These are phyloP conservation scores for Cairneyella variabilis DNA, from an alignment of 495 filamentous ascomycete species.

Conservation along the genomic window DNA sequence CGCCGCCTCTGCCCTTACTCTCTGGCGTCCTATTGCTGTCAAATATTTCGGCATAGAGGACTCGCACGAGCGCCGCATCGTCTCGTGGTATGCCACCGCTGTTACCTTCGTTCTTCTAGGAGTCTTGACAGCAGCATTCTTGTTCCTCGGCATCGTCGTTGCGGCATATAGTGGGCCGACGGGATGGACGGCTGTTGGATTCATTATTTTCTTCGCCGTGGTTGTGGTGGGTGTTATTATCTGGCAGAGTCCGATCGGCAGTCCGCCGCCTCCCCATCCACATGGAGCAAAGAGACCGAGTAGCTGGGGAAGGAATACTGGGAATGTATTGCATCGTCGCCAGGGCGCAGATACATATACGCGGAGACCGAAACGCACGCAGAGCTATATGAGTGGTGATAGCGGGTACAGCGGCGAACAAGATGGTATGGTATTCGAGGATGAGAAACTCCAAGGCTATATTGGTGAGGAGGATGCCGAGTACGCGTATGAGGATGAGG, in stretches of 20 bases:
- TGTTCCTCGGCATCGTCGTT: conserved; percentile 10
- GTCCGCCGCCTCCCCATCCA: neutral
- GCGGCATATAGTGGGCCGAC: neutral
- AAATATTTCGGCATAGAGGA: conserved; percentile 4
- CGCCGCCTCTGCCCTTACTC: conserved; percentile 2
- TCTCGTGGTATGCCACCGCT: conserved; percentile 10
- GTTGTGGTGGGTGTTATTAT: neutral
- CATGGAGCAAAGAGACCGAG: no score
- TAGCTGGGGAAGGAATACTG: no score
- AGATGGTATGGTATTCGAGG: no score
- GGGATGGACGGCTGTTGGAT: conserved; percentile 1
- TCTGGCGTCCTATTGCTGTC: neutral
- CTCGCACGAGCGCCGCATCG: neutral
- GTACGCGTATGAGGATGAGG: no score
- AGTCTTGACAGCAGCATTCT: neutral
- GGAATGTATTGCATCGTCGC: no score
- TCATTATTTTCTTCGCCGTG: neutral
- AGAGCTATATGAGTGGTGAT: no score
- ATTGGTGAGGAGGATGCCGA: no score
- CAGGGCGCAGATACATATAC: no score
- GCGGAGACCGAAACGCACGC: no score
- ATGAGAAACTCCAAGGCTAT: no score
- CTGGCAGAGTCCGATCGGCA: conserved; percentile 15
- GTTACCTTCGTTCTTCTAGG: conserved; percentile 7
- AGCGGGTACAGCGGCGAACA: no score